Conservation (phyloP, 441 rosid genomes). For the Adansonia grandidieri region DNA sequence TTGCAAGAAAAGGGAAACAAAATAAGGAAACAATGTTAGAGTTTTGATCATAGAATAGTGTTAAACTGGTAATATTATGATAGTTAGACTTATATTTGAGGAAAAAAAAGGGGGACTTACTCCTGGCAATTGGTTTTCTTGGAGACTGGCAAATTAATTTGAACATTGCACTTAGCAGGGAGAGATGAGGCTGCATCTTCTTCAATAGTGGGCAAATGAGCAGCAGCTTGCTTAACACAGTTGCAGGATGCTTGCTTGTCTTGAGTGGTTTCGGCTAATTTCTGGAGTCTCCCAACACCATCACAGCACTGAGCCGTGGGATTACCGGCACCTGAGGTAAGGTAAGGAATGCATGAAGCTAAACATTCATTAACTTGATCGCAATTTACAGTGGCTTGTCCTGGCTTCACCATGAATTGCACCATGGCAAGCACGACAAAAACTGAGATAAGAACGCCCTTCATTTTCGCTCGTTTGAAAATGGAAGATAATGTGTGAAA, state of each 20-base stretch:
- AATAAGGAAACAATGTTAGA: background rate
- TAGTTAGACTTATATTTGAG: no score
- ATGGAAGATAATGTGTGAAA: background rate
- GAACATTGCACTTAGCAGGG: slow-evolving; percentile 38
- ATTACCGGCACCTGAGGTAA: background rate
- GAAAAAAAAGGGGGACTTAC: slow-evolving; percentile 19
- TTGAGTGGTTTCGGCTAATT: slow-evolving; percentile 27
- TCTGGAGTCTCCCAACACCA: slow-evolving; percentile 34
- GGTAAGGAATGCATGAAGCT: slow-evolving; percentile 36
- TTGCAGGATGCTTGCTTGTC: slow-evolving; percentile 38
- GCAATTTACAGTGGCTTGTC: slow-evolving; percentile 30
- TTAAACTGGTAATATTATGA: no score
- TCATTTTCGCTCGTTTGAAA: slow-evolving; percentile 23
- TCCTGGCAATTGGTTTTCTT: slow-evolving; percentile 29
- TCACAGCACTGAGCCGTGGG: slow-evolving; percentile 37
- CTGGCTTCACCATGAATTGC: slow-evolving; percentile 28
- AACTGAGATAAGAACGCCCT: slow-evolving; percentile 22
- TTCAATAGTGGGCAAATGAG: slow-evolving; percentile 26
- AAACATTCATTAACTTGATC: slow-evolving; percentile 28
- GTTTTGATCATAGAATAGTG: no score
- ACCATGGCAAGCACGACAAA: slow-evolving; percentile 26
- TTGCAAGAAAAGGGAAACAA: no score
- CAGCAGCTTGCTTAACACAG: slow-evolving; percentile 38
- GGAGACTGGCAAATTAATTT: slow-evolving; percentile 38
- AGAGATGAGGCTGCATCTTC: slow-evolving; percentile 39